Evolutionary conservation across 2,329 filamentous ascomycete species (phyloP).

Genomic region (Neodidymelliopsis sp.): DNA sequence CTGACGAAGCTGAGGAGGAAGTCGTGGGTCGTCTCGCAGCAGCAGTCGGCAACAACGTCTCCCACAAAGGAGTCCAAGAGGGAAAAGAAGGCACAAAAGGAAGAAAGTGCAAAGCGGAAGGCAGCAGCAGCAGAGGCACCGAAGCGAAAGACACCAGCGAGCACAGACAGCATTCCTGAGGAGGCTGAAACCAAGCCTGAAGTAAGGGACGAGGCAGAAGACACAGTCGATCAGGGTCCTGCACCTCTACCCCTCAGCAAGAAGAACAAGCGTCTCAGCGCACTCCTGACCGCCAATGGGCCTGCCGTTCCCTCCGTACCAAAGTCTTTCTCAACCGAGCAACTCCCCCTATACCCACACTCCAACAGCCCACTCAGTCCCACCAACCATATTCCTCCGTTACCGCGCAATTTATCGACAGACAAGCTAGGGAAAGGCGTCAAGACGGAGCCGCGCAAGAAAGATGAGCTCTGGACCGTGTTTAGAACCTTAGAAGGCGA

Average conservation of each 20-base stretch:
- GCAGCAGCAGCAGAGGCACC: constrained; percentile 24
- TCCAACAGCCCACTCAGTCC: constrained; percentile 43
- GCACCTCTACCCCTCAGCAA: constrained; percentile 38
- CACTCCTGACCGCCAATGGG: constrained; percentile 38
- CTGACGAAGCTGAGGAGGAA: constrained; percentile 46
- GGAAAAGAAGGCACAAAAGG: constrained; percentile 23
- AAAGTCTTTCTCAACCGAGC: constrained; percentile 59
- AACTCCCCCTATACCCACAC: constrained; percentile 49
- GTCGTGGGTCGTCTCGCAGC: constrained; percentile 44
- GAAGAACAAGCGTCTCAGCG: constrained; percentile 47
- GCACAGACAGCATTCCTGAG: constrained; percentile 41
- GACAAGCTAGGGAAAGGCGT: constrained; percentile 50
- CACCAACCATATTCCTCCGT: constrained; percentile 49
- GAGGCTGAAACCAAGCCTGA: constrained; percentile 32
- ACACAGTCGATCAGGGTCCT: constrained; percentile 26
- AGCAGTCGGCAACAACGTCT: constrained; percentile 23
- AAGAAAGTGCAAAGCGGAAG: constrained; percentile 27
- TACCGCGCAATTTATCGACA: constrained; percentile 52
- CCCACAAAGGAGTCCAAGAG: constrained; percentile 24
- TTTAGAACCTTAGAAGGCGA: constrained; percentile 74
- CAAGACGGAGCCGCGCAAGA: constrained; percentile 59
- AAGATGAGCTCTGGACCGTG: constrained; percentile 73
- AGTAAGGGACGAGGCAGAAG: constrained; percentile 27
- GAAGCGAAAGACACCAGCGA: constrained; percentile 37
- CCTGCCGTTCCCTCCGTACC: constrained; percentile 53